A percentile compares a stretch with the other conserved stretches of the same genome.
These are phyloP conservation scores for Helminthosporium solani DNA, from an alignment of 2,329 filamentous ascomycete species.

Conservation along the genomic window DNA sequence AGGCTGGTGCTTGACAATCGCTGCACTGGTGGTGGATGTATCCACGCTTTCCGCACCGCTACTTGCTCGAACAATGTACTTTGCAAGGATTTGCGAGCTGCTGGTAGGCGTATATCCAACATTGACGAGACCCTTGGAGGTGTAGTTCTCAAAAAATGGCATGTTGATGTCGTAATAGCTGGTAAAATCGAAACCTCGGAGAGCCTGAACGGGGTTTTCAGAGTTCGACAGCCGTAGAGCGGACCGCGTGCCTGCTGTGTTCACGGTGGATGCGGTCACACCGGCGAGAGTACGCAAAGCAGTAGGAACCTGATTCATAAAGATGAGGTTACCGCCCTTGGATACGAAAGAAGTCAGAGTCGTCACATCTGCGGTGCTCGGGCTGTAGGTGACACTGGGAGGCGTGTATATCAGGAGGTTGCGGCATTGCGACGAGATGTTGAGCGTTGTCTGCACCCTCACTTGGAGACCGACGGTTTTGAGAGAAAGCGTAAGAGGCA, in stretches of 20 bases:
- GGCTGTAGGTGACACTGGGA: slow-evolving; percentile 3
- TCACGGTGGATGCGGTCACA: slow-evolving; percentile 3
- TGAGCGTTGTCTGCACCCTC: slow-evolving; percentile 4
- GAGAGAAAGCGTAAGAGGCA: slow-evolving; percentile 7
- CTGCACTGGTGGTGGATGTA: slow-evolving; percentile 2
- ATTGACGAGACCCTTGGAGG: slow-evolving; percentile 1
- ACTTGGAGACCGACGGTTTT: slow-evolving; percentile 7
- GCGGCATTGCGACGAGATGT: slow-evolving; percentile 2
- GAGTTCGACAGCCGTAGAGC: slow-evolving; percentile 1
- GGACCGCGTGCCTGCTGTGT: slow-evolving; percentile 1
- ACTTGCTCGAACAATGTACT: slow-evolving; percentile 4
- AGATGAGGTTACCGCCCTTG: slow-evolving; percentile 6
- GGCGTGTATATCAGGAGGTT: slow-evolving; percentile 6
- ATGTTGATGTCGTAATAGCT: slow-evolving; percentile 6
- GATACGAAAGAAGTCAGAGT: slow-evolving; percentile 4
- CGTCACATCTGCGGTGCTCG: slow-evolving; percentile 6
- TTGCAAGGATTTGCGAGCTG: slow-evolving; percentile 1
- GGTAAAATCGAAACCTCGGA: slow-evolving; percentile 4
- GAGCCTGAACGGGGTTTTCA: background rate
- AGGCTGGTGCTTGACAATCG: slow-evolving; percentile 5
- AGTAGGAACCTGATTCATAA: slow-evolving; percentile 7
- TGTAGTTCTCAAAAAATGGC: slow-evolving; percentile 6
- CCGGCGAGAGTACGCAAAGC: slow-evolving; percentile 5
- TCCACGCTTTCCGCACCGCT: slow-evolving; percentile 3
- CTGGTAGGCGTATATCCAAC: slow-evolving; percentile 3